Base-by-base conservation (phyloP, 2,329 filamentous ascomycete genomes). In the Xylariaceae sp. region DNA sequence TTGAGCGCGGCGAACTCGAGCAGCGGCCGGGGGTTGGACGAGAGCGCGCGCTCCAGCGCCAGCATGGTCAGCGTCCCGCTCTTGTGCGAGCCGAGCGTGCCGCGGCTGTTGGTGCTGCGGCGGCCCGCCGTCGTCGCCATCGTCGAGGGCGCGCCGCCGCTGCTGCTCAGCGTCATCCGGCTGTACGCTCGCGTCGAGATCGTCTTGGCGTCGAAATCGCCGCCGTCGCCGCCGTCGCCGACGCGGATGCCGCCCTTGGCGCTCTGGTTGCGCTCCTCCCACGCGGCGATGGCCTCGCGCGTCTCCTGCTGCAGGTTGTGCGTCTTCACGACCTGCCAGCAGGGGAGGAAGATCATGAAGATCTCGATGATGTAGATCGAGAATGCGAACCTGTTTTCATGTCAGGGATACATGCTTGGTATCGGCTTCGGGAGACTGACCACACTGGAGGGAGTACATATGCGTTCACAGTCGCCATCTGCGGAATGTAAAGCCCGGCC, bases 341-440 rank as follows among this genome's bases (percentile, higher is more conserved):
- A 70, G 5, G 79, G 79, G 37, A 80, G 63, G 48, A 80, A 72
- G 44, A 83, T 63, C 34, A 76, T 73, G 46, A 77, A 76, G 30
- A 77, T 65, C 47, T 83, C 77, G 36, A 81, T 72, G 37, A 75
- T 57, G 45, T 75, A 64, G 46, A 83, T 75, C 16, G 76, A 77
- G 5, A 78, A 56, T 29, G 70, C 68, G 37, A 81, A 66, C 65
- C 66, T 69, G 21, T 52, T 31, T 11, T 16, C 9, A 14, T 21
- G 21, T 18, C 13, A 29, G 27, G 12, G 11, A 7, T 8, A 5
- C 15, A 7, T 16, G 16, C 24, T 26, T 16, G 27, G 6, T 17
- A 17, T 16, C 15, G 5, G 15, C 5, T 12, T 26, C 8, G 25
- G 14, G 9, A 9, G 27, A 52, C 69, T 53, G 55, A 77, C 76